Evolutionary conservation across 106 monocot genomes (phyloP), one percentile per base, ranked within the genome.

Genomic region (Gastrodia elata): DNA sequence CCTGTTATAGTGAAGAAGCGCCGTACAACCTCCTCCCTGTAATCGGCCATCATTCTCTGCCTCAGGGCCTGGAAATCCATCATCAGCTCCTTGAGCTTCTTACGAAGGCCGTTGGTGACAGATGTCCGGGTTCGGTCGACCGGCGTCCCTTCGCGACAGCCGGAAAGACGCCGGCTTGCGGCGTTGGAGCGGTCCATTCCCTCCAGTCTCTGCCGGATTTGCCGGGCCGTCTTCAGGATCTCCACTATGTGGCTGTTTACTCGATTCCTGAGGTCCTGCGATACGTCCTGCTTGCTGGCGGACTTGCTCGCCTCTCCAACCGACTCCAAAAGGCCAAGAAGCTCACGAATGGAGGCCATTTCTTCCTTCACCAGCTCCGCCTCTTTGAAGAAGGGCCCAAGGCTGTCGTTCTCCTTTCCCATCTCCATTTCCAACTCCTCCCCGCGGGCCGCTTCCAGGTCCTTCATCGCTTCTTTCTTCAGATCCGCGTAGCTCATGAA

Each of bases 31-130:
- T 83, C 77, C 72, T 91, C 88, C 70, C 80, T 81, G 79, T 88
- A 83, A 78, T 91, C 91, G 2, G 85, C 26, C 76, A 80, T 80
- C 68, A 84, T 82, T 72, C 56, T 75, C 80, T 84, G 86, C 65
- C 92, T 68, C 39, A 92, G 74, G 32, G 37, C 75, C 67, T 83
- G 82, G 77, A 92, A 92, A 64, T 78, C 84, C 73, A 87, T 76
- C 92, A 91, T 91, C 18, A 80, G 64, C 64, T 91, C 91, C 38
- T 80, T 85, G 56, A 91, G 79, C 75, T 82, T 85, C 79, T 82
- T 85, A 6, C 91, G 76, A 9, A 91, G 85, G 18, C 85, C 88
- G 56, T 81, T 77, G 44, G 88, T 83, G 43, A 85, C 81, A 10
- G 83, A 71, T 25, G 88, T 85, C 26, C 91, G 69, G 34, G 88